Evolutionary conservation across 306 rosid genomes (phyloP).

Genomic region (Vicia sativa): DNA sequence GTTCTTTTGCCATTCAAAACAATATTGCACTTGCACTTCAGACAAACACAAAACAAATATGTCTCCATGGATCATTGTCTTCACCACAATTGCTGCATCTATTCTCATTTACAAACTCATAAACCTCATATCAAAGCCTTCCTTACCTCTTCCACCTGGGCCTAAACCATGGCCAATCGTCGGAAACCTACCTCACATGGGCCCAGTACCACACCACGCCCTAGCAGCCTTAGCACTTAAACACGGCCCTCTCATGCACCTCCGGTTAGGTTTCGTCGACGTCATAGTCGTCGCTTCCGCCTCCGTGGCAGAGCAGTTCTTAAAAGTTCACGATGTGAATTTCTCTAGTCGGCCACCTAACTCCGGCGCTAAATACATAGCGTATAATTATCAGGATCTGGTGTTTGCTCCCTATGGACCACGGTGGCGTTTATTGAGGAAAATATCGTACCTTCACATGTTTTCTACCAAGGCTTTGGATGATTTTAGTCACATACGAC

Average conservation of each 20-base stretch:
- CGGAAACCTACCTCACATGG: slow-evolving; percentile 24
- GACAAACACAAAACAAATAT: not conserved
- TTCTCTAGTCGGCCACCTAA: slow-evolving; percentile 13
- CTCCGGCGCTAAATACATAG: slow-evolving; percentile 1
- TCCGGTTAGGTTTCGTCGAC: not conserved
- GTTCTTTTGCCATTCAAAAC: too few relatives aligned
- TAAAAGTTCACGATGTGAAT: slow-evolving; percentile 7
- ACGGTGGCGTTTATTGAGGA: slow-evolving; percentile 9
- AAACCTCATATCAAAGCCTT: slow-evolving; percentile 1
- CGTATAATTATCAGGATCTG: slow-evolving; percentile 9
- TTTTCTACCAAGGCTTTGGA: slow-evolving; percentile 11
- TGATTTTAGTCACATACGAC: not conserved
- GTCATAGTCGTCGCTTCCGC: not conserved
- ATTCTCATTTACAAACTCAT: not conserved
- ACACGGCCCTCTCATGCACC: slow-evolving; percentile 23
- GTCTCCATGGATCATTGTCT: not conserved
- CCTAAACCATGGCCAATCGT: slow-evolving; percentile 20
- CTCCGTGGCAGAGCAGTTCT: slow-evolving; percentile 2
- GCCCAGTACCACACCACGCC: slow-evolving; percentile 4
- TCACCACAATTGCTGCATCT: not conserved
- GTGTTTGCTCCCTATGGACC: slow-evolving; percentile 18
- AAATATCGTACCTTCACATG: not conserved
- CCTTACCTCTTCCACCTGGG: slow-evolving; percentile 14
- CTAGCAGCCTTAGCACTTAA: not conserved
- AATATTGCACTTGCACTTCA: not conserved